Percentiles rank a stretch among this genome's conserved stretches.
Conservation (phyloP, 805 yeast species). For the Pichia californica region DNA sequence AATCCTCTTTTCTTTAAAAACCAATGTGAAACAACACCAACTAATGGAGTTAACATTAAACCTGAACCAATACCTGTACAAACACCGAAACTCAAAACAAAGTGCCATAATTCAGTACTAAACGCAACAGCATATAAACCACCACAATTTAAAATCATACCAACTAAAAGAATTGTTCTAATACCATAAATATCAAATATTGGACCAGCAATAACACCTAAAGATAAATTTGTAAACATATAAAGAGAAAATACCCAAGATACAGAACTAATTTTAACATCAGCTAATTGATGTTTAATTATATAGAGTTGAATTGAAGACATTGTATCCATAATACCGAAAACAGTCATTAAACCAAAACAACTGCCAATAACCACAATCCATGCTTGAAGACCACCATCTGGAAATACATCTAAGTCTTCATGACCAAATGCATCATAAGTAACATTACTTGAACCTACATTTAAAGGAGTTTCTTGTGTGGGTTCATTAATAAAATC, state of each 20-base stretch:
- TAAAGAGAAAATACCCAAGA: conserved; percentile 66
- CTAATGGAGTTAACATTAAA: conserved; percentile 52
- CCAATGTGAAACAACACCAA: conserved; percentile 64
- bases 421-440: conserved; percentile 23
- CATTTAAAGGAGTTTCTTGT: neutral
- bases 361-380: conserved; percentile 50
- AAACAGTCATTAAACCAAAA: conserved; percentile 46
- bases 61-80: conserved; percentile 57
- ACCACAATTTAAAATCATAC: conserved; percentile 36
- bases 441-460: neutral
- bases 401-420: conserved; percentile 36
- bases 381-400: conserved; percentile 59
- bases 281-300: conserved; percentile 47
- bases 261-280: conserved; percentile 41
- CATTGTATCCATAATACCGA: conserved; percentile 53
- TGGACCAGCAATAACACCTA: conserved; percentile 36
- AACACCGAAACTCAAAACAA: conserved; percentile 53
- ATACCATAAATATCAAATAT: conserved; percentile 61
- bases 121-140: conserved; percentile 33
- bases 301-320: conserved; percentile 61
- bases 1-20: conserved; percentile 52
- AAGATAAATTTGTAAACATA: conserved; percentile 42
- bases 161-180: conserved; percentile 36
- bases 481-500: neutral
- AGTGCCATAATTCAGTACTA: conserved; percentile 50